A percentile compares a stretch with the other conserved stretches of the same genome.
Conservation (phyloP, 331 rosid species). For the Malus hybrid region DNA sequence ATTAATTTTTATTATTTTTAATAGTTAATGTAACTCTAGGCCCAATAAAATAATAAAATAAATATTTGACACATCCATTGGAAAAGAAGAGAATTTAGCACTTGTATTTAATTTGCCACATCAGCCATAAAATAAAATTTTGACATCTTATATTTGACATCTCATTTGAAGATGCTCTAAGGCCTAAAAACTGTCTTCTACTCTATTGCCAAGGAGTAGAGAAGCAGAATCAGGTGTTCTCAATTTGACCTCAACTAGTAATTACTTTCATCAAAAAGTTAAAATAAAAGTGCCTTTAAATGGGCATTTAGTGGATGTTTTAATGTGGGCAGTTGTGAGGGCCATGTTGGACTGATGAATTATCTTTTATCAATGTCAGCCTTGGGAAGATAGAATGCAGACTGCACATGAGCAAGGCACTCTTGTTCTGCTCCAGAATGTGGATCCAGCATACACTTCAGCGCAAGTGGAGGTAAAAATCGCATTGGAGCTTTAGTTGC, state of each 20-base stretch:
- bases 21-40: too few relatives aligned
- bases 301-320: too few relatives aligned
- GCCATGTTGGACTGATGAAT: conserved; percentile 2
- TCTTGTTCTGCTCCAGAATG: conserved; percentile 69
- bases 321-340: too few relatives aligned
- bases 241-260: neutral
- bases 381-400: conserved; percentile 73
- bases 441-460: conserved; percentile 71
- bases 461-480: conserved; percentile 70
- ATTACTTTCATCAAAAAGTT: neutral
- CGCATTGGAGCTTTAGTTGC: conserved; percentile 9
- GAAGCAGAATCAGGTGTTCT: neutral
- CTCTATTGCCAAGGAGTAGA: neutral
- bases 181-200: neutral
- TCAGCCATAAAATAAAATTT: too few relatives aligned
- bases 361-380: conserved; percentile 38
- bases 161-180: too few relatives aligned
- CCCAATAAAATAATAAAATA: too few relatives aligned
- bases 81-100: too few relatives aligned
- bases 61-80: too few relatives aligned
- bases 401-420: conserved; percentile 54
- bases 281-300: too few relatives aligned
- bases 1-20: too few relatives aligned
- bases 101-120: too few relatives aligned
- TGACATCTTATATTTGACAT: too few relatives aligned